A percentile compares a stretch with the other conserved stretches of the same genome.
phyloP scores from a whole-genome alignment of 371 early-diverging fungal species.

The Mucor lusitanicus region DNA sequence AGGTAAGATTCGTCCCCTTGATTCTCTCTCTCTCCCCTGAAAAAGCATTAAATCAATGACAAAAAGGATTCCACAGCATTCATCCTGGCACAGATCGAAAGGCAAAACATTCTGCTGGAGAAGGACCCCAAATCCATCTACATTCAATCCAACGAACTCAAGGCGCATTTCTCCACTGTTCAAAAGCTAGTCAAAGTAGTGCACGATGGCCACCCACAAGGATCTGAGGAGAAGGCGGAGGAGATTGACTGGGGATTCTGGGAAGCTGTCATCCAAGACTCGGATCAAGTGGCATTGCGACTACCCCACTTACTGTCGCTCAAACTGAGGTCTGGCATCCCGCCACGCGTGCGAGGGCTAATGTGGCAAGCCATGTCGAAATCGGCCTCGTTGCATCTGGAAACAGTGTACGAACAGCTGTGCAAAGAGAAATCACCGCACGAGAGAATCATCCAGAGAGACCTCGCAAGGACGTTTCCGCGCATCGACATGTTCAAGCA shows the following conservation, averaged over 20 bases:
- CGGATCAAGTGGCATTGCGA: slow-evolving; percentile 60
- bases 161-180: slow-evolving; percentile 51
- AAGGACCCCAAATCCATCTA: slow-evolving; percentile 60
- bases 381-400: slow-evolving; percentile 73
- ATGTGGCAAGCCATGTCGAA: slow-evolving; percentile 93
- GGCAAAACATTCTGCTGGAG: slow-evolving; percentile 56
- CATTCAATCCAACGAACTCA: slow-evolving; percentile 55
- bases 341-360: slow-evolving; percentile 80
- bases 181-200: slow-evolving; percentile 48
- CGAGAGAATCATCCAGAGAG: slow-evolving; percentile 88
- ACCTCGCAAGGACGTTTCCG: slow-evolving; percentile 92
- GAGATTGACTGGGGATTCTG: slow-evolving; percentile 91
- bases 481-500: slow-evolving; percentile 81
- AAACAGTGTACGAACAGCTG: slow-evolving; percentile 82
- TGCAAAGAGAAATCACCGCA: slow-evolving; percentile 79
- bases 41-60: background rate
- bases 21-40: background rate
- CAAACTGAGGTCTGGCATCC: slow-evolving; percentile 83
- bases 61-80: slow-evolving; percentile 53
- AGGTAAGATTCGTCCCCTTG: slow-evolving; percentile 21
- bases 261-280: slow-evolving; percentile 87
- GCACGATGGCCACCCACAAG: background rate
- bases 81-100: slow-evolving; percentile 60
- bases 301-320: slow-evolving; percentile 64
- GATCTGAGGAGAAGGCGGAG: slow-evolving; percentile 17